These are phyloP conservation scores for Neoconidiobolus thromboides DNA, from an alignment of 371 early-diverging fungal species.

Conservation along the genomic window DNA sequence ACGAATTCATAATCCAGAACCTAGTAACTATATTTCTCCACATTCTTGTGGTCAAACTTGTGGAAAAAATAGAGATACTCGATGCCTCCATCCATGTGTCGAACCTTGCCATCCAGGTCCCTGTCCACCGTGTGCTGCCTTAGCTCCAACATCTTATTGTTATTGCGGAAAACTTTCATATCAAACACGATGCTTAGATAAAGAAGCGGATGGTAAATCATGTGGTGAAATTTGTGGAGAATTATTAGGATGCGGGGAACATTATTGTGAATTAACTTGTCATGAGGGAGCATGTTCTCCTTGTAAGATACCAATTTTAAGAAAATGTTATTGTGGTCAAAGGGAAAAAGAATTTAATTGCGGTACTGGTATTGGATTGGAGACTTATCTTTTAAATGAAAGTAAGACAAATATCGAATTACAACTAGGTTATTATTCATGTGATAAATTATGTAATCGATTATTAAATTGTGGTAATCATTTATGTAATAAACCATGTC, in stretches of 20 bases:
- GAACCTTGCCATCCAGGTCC: constrained; percentile 87
- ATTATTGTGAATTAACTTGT: constrained; percentile 37
- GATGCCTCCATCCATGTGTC: constrained; percentile 16
- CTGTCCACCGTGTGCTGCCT: constrained; percentile 70
- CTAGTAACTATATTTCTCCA: constrained; percentile 41
- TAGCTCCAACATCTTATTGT: constrained; percentile 54
- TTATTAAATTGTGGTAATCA: constrained; percentile 53
- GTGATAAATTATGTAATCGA: constrained; percentile 33
- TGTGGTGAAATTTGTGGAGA: constrained; percentile 49
- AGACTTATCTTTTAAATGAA: constrained; percentile 9
- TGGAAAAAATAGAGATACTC: constrained; percentile 9
- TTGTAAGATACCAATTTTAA: constrained; percentile 29
- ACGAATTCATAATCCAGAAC: constrained; percentile 47
- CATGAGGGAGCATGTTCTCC: constrained; percentile 49
- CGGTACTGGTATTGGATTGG: constrained; percentile 24
- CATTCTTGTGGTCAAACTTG: constrained; percentile 73
- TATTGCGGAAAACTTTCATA: constrained; percentile 54
- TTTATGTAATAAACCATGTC: constrained; percentile 50
- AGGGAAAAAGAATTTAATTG: constrained; percentile 30
- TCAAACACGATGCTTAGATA: constrained; percentile 47
- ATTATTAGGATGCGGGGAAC: constrained; percentile 47
- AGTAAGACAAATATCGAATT: constrained; percentile 9
- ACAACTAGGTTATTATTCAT: constrained; percentile 34
- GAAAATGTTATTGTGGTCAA: constrained; percentile 53
- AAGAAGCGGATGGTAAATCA: constrained; percentile 32